These are phyloP conservation scores for Byssoonygena ceratinophila DNA, from an alignment of 2,329 filamentous ascomycete species.

Conservation along the genomic window DNA sequence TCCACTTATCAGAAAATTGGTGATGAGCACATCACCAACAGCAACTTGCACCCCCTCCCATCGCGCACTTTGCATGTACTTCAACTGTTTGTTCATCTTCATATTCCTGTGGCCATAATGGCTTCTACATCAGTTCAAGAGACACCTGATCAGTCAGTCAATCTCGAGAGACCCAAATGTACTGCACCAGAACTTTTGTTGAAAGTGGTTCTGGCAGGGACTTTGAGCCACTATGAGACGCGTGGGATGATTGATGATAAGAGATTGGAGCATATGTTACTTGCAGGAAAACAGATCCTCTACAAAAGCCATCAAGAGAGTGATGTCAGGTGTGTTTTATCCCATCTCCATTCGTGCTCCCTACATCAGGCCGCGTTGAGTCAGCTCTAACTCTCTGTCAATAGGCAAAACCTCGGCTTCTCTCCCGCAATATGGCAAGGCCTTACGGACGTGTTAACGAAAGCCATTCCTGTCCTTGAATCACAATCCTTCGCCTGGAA, in stretches of 20 bases:
- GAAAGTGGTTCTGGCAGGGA: constrained; percentile 39
- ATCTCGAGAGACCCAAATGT: constrained; percentile 29
- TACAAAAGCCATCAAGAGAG: constrained; percentile 48
- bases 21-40: neutral
- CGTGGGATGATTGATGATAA: constrained; percentile 50
- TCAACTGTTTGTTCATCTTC: neutral
- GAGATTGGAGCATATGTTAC: constrained; percentile 47
- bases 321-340: constrained; percentile 39
- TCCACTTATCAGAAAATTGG: neutral
- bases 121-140: constrained; percentile 14
- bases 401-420: constrained; percentile 47
- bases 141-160: constrained; percentile 20
- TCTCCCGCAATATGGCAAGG: constrained; percentile 51
- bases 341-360: neutral
- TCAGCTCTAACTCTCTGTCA: neutral
- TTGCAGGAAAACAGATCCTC: constrained; percentile 50
- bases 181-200: constrained; percentile 40
- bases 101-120: constrained; percentile 22
- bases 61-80: neutral
- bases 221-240: constrained; percentile 50
- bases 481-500: constrained; percentile 52
- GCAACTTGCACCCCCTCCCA: neutral
- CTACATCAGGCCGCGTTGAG: neutral
- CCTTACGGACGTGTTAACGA: constrained; percentile 46
- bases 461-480: constrained; percentile 52